Percentiles rank a stretch among this genome's conserved stretches.
These are phyloP conservation scores for Cystobasidium tubakii DNA, from an alignment of 768 basidiomycete species.

Conservation along the genomic window DNA sequence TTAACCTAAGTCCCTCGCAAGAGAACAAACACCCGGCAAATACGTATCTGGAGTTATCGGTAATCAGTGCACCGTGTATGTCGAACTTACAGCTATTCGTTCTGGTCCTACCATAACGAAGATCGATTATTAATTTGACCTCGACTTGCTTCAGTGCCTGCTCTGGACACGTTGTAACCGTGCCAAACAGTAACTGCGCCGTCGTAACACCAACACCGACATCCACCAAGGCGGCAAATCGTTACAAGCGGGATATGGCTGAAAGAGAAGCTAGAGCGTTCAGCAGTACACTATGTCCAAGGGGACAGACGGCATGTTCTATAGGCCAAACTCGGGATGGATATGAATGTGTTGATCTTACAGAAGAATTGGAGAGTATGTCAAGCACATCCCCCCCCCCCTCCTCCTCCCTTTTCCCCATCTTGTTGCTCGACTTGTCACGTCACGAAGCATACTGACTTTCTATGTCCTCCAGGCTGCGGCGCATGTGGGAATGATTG, in stretches of 20 bases:
- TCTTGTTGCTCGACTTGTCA: too few species aligned
- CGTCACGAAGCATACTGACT: too few species aligned
- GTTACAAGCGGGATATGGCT: neutral
- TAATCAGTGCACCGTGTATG: neutral
- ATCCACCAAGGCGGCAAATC: neutral
- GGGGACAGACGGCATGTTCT: neutral
- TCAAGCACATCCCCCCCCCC: neutral
- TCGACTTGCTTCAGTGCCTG: neutral
- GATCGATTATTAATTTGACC: too few species aligned
- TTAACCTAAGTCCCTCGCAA: neutral
- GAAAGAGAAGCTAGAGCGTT: neutral
- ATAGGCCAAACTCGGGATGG: neutral
- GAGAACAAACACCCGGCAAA: neutral
- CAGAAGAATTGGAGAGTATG: neutral
- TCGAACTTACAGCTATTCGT: too few species aligned
- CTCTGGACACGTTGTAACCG: neutral
- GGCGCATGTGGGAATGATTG: constrained; percentile 12
- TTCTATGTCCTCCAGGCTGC: neutral
- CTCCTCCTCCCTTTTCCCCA: too few species aligned
- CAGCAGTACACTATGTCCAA: neutral
- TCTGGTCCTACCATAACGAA: too few species aligned
- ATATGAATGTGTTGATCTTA: constrained; percentile 14
- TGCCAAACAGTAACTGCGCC: neutral
- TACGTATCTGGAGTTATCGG: neutral
- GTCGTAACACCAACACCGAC: constrained; percentile 9